Conservation (phyloP, 1,139 yeast genomes). For the Yamadazyma mexicana region DNA sequence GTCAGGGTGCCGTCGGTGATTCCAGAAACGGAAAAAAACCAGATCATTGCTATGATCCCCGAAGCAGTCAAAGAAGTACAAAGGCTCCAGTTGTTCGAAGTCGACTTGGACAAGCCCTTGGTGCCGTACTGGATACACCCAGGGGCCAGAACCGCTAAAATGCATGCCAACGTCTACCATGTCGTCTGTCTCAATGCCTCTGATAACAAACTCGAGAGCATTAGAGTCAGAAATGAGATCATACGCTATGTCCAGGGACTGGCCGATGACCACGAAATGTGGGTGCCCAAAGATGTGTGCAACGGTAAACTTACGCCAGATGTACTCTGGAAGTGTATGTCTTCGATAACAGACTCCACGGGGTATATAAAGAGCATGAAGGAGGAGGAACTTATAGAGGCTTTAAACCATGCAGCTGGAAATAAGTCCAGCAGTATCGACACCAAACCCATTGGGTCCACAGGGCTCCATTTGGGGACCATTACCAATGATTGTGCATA, state of each 20-base stretch:
- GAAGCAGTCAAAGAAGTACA: constrained; percentile 47
- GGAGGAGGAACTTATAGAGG: constrained; percentile 21
- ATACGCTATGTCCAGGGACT: constrained; percentile 81
- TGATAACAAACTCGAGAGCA: constrained; percentile 27
- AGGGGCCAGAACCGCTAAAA: constrained; percentile 21
- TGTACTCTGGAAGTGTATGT: constrained; percentile 54
- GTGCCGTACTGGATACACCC: constrained; percentile 77
- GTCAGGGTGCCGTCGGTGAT: constrained; percentile 53
- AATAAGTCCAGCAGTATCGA: constrained; percentile 6
- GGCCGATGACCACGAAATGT: constrained; percentile 89
- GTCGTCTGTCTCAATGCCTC: constrained; percentile 67
- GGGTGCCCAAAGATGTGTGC: constrained; percentile 55
- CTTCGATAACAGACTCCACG: constrained; percentile 25
- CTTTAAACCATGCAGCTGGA: constrained; percentile 12
- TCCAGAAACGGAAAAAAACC: constrained; percentile 55
- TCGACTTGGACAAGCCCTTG: constrained; percentile 48
- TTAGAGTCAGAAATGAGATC: constrained; percentile 32
- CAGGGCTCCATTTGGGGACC: constrained; percentile 33
- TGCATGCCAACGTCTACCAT: constrained; percentile 11
- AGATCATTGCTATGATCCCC: constrained; percentile 52
- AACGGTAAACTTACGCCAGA: constrained; percentile 48
- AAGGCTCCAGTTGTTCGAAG: constrained; percentile 34
- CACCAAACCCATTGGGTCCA: constrained; percentile 15
- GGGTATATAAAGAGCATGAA: constrained; percentile 32
- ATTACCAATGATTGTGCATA: constrained; percentile 20